Base-by-base conservation (phyloP, 257 asterid genomes). In the Hygrophila difformis region DNA sequence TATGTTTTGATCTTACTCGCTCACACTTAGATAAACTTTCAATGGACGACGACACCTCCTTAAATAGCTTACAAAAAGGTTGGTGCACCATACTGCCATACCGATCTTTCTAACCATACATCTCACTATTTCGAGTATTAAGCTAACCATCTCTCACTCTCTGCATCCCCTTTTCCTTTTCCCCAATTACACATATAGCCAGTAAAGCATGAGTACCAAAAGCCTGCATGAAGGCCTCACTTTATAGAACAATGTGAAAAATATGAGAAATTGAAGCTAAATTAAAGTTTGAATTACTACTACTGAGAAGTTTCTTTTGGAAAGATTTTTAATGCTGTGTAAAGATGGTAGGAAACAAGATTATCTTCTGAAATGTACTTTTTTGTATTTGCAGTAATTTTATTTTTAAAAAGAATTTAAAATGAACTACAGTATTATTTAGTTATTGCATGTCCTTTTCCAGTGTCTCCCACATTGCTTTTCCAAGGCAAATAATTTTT, bases 261-360 rank as follows among this genome's bases (percentile, higher is more conserved):
- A 8, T 8, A 5, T 3, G 31, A 14, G 43, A 36, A 47, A 60
- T 60, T 15, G 24, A 63, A 49, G 47, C 40, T 35, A 74, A 57
- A 66, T 60, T 44, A 55, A n/a, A n/a, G n/a, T n/a, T n/a, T n/a
- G n/a, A n/a, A n/a, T n/a, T n/a, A n/a, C n/a, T n/a, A n/a, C n/a
- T n/a, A n/a, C n/a, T n/a, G n/a, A 55, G 73, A 66, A 67, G 75
- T 74, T 81, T 71, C 75, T 58, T 62, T 39, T 50, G 57, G 66
- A 69, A 67, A 55, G 75, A 59, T 60, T 53, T 60, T 59, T 44
- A 59, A 26, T 42, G 62, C 54, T 55, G 61, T 64, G 75, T 45
- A 70, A 73, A 69, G 84, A 61, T 59, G 65, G 78, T 75, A 55
- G 81, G 79, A 54, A 70, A 59, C 70, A 48, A 44, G 53, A 61